Evolutionary conservation across 176 grass and related monocot species (phyloP), one percentile per base, ranked within the genome.

Genomic region (Alloteropsis semialata): DNA sequence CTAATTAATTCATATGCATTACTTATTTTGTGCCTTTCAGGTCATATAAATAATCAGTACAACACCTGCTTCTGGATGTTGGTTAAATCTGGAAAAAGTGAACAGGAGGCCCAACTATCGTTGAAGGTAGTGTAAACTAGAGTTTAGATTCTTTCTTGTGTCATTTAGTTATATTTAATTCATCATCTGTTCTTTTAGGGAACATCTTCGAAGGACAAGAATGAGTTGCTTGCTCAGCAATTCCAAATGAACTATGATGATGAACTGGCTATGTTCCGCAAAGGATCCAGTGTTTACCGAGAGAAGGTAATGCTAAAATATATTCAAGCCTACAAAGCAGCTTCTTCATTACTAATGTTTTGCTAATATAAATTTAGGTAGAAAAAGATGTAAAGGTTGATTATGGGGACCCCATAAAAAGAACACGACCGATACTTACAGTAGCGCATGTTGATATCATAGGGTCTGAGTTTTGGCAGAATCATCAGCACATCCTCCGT

Each of bases 11-110:
- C 13, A 54, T 55, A 53, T 60, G 5, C 39, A 61, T 45, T 24
- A 54, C 53, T 25, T 73, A 36, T 17, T 51, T 71, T 81, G 51
- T 13, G 13, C 32, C 46, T 81, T 88, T 82, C 48, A 91, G 92
- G 92, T 69, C 92, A 94, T 82, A 91, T 94, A 76, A 94, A 94
- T 75, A 94, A 94, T 84, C 92, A 94, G 32, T 94, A 91, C 56
- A 94, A 94, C 46, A 94, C 86, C 75, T 91, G 83, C 72, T 94
- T 94, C 58, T 94, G 92, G 88, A 87, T 84, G 86, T 84, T 94
- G 72, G 92, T 94, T 54, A 94, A 91, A 45, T 94, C 92, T 56
- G 86, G 92, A 65, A 94, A 94, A 85, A 91, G 86, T 84, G 80
- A 91, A 82, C 85, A 76, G 8, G 92, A 89, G 69, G 88, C 92